Percentiles rank a stretch among this genome's conserved stretches.
phyloP scores from a whole-genome alignment of 768 basidiomycete genomes.

The Mycena amicta region DNA sequence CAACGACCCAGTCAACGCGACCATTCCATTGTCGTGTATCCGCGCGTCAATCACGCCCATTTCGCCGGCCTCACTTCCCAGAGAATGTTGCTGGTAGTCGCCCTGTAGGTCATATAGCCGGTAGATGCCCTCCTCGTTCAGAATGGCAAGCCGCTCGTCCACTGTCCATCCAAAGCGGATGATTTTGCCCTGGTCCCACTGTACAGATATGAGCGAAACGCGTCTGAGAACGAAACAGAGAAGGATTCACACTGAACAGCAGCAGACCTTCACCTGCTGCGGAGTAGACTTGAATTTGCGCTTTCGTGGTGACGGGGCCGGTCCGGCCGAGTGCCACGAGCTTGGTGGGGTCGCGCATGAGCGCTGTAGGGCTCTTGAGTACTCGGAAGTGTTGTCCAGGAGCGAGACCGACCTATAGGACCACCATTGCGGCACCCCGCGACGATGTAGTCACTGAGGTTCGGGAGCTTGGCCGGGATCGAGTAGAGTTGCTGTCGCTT shows the following conservation, averaged over 20 bases:
- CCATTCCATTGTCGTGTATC: conserved; percentile 85
- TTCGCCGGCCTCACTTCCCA: conserved; percentile 82
- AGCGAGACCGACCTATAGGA: conserved; percentile 68
- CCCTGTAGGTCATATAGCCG: conserved; percentile 86
- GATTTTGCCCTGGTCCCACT: conserved; percentile 93
- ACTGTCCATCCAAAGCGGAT: conserved; percentile 81
- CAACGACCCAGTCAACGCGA: conserved; percentile 78
- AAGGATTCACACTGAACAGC: conserved; percentile 69
- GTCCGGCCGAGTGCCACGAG: conserved; percentile 69
- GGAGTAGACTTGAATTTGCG: conserved; percentile 88
- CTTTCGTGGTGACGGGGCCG: conserved; percentile 60
- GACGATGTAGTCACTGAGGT: conserved; percentile 77
- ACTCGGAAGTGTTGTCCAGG: conserved; percentile 4
- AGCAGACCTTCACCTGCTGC: conserved; percentile 76
- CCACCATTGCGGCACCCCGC: conserved; percentile 87
- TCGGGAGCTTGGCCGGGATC: conserved; percentile 74
- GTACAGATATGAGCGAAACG: conserved; percentile 12
- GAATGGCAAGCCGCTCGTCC: conserved; percentile 79
- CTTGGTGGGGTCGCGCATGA: conserved; percentile 85
- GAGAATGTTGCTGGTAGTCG: conserved; percentile 82
- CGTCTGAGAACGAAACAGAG: conserved; percentile 13
- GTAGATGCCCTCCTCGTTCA: conserved; percentile 93
- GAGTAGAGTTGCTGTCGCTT: conserved; percentile 83
- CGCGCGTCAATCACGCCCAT: conserved; percentile 83
- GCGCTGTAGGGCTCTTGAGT: conserved; percentile 48